These are phyloP conservation scores for Xylaria sp. DNA, from an alignment of 2,329 filamentous ascomycete genomes.

Conservation along the genomic window DNA sequence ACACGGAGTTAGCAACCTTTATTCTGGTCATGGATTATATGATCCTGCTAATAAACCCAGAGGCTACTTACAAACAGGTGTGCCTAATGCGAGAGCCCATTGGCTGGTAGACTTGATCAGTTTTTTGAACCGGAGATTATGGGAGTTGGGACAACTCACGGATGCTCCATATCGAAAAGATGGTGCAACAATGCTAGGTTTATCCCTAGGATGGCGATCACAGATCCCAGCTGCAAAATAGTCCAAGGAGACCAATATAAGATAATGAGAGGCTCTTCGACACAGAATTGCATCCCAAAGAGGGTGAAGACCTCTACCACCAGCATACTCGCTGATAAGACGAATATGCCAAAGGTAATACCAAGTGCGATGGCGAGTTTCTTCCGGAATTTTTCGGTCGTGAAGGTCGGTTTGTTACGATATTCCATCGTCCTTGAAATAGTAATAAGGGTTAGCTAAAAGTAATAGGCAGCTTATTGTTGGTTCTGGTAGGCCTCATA, in stretches of 20 bases:
- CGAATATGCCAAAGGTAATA: constrained; percentile 52
- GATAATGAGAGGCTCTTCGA: constrained; percentile 64
- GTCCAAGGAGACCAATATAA: constrained; percentile 68
- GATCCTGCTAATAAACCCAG: not conserved
- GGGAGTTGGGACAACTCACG: constrained; percentile 45
- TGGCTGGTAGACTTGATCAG: constrained; percentile 6
- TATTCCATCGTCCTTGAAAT: constrained; percentile 46
- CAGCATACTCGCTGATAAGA: constrained; percentile 51
- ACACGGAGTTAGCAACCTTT: not conserved
- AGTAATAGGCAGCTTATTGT: not conserved
- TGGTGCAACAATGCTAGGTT: constrained; percentile 59
- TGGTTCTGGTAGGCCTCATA: constrained; percentile 27
- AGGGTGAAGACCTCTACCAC: constrained; percentile 62
- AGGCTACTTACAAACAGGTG: constrained; percentile 50
- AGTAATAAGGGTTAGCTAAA: too few species aligned
- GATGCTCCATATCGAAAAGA: constrained; percentile 56
- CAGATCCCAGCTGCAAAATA: constrained; percentile 62
- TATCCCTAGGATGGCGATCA: constrained; percentile 63
- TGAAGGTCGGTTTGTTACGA: constrained; percentile 40
- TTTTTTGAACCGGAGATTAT: not conserved
- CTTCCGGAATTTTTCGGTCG: constrained; percentile 45
- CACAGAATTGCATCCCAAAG: constrained; percentile 62
- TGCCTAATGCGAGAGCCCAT: constrained; percentile 65
- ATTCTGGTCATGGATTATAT: not conserved
- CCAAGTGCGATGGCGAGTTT: constrained; percentile 49